Evolutionary conservation across 164 flowering plant species (phyloP).

Genomic region (Brasenia schreberi): DNA sequence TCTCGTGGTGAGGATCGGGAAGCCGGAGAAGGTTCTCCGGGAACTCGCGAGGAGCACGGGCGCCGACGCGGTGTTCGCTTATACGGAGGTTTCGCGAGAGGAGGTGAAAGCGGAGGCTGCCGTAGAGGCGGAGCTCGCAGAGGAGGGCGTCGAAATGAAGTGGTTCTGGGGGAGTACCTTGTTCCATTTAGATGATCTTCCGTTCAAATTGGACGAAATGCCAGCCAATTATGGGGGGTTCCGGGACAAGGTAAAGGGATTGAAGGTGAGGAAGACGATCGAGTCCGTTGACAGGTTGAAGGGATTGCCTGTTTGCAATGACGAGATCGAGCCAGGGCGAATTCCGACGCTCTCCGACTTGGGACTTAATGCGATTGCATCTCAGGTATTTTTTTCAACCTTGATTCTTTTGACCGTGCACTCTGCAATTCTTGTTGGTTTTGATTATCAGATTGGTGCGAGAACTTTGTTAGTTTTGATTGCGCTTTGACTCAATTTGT

Average conservation of each 20-base stretch:
- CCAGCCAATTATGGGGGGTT: constrained; percentile 79
- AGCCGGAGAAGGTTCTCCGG: constrained; percentile 59
- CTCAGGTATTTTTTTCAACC: constrained; percentile 34
- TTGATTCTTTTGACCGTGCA: not conserved
- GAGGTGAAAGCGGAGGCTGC: constrained; percentile 74
- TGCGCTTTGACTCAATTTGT: not conserved
- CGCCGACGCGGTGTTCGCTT: constrained; percentile 78
- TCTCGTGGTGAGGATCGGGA: constrained; percentile 71
- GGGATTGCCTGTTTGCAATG: constrained; percentile 51
- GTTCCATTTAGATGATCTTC: constrained; percentile 84
- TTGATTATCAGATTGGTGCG: too few relatives aligned
- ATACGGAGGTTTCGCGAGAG: constrained; percentile 65
- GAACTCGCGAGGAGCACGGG: constrained; percentile 75
- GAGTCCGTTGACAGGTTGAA: constrained; percentile 65
- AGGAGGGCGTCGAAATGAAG: constrained; percentile 83
- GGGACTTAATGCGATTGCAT: constrained; percentile 50
- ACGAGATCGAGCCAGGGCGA: constrained; percentile 83
- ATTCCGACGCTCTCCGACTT: constrained; percentile 71
- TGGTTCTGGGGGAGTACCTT: constrained; percentile 97
- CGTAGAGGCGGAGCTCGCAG: constrained; percentile 66
- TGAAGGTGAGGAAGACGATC: constrained; percentile 69
- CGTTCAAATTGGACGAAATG: constrained; percentile 78
- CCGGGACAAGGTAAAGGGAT: constrained; percentile 59
- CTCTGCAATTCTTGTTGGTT: too few relatives aligned
- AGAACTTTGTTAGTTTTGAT: too few relatives aligned